Evolutionary conservation across 1,284 basidiomycete species (phyloP).

Genomic region (Coniferiporia sulphurascens): DNA sequence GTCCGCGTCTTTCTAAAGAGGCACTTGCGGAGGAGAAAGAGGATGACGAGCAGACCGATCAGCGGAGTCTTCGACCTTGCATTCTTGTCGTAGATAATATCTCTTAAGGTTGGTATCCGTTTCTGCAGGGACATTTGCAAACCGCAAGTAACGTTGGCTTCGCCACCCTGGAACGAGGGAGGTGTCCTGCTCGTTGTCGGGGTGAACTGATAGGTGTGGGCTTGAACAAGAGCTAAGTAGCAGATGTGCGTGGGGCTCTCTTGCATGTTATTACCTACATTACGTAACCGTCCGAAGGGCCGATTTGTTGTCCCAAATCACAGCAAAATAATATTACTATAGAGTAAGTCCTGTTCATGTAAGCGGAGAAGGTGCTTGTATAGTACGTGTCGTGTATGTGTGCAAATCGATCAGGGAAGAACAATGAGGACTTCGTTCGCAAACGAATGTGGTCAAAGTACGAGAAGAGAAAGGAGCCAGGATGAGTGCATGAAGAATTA

Average conservation of each 20-base stretch:
- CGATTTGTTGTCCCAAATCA: not conserved
- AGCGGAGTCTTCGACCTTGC: conserved; percentile 7
- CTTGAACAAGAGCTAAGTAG: no score
- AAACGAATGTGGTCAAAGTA: not conserved
- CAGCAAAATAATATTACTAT: not conserved
- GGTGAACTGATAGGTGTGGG: no score
- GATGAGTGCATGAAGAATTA: not conserved
- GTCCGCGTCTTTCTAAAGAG: conserved; percentile 1
- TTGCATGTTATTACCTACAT: not conserved
- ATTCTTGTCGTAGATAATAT: not conserved
- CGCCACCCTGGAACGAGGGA: no score
- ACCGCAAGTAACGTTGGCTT: no score
- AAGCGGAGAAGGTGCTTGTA: not conserved
- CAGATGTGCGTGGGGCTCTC: no score
- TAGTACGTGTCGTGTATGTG: not conserved
- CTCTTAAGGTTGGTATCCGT: not conserved
- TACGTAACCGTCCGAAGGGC: not conserved
- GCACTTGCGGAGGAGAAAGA: conserved; percentile 16
- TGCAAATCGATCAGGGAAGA: not conserved
- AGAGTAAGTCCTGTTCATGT: not conserved
- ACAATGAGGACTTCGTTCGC: not conserved
- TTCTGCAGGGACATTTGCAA: not conserved
- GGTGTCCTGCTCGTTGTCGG: no score
- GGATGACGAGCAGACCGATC: conserved; percentile 10
- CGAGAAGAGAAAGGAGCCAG: not conserved